Percentiles rank a stretch among this genome's conserved stretches.
These are phyloP conservation scores for Escovopsis sp. DNA, from an alignment of 2,329 filamentous ascomycete species.

Conservation along the genomic window DNA sequence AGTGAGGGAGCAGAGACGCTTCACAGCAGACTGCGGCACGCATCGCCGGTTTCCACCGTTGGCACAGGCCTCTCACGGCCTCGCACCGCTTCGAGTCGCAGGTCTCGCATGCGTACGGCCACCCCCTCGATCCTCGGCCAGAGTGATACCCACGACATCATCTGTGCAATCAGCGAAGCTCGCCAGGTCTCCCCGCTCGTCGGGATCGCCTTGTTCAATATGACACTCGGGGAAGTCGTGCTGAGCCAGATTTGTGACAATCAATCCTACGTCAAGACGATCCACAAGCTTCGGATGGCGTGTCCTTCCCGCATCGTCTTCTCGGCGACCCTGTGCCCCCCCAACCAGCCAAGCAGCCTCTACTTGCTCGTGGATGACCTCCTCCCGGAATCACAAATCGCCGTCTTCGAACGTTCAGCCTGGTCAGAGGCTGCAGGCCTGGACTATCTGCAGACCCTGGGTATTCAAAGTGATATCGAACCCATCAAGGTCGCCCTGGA, in stretches of 20 bases:
- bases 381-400: slow-evolving; percentile 16
- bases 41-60: slow-evolving; percentile 7
- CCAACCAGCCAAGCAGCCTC: slow-evolving; percentile 57
- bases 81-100: slow-evolving; percentile 30
- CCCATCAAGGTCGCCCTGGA: slow-evolving; percentile 64
- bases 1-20: too few species aligned
- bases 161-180: slow-evolving; percentile 82
- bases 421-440: slow-evolving; percentile 72
- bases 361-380: slow-evolving; percentile 56
- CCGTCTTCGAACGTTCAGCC: slow-evolving; percentile 55
- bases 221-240: slow-evolving; percentile 69
- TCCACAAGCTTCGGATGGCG: slow-evolving; percentile 74
- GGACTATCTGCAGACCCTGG: slow-evolving; percentile 65
- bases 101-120: slow-evolving; percentile 26
- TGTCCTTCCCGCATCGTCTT: slow-evolving; percentile 70
- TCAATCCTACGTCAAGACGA: slow-evolving; percentile 76
- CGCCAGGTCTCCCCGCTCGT: slow-evolving; percentile 76
- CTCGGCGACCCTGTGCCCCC: slow-evolving; percentile 50
- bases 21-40: slow-evolving; percentile 2
- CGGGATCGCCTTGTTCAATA: slow-evolving; percentile 75
- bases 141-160: slow-evolving; percentile 49
- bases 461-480: slow-evolving; percentile 65
- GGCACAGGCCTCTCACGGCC: slow-evolving; percentile 13
- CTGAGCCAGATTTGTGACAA: slow-evolving; percentile 88
- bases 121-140: slow-evolving; percentile 26